These are phyloP conservation scores for Aotearoamyces nothofagi DNA, from an alignment of 2,329 filamentous ascomycete genomes.

Conservation along the genomic window DNA sequence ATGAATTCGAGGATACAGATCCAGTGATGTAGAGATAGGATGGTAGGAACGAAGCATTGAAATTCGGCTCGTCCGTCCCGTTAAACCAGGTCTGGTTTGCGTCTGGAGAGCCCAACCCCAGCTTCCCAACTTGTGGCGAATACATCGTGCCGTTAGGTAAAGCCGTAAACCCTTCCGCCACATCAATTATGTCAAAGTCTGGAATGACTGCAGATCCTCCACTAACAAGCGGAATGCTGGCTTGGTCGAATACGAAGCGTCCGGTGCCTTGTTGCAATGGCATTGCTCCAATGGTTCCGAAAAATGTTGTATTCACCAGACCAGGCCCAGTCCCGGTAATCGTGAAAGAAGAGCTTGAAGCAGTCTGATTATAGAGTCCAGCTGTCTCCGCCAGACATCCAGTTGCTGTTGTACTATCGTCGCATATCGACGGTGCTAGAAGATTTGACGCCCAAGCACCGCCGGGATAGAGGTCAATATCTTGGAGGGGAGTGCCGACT, in stretches of 20 bases:
- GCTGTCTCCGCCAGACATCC: not conserved
- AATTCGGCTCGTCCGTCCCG: slow-evolving; percentile 1
- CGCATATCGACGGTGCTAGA: slow-evolving; percentile 3
- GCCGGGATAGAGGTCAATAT: slow-evolving; percentile 8
- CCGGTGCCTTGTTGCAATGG: too few relatives aligned
- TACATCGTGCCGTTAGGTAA: slow-evolving; percentile 9
- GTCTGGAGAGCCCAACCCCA: slow-evolving; percentile 7
- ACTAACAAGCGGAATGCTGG: not conserved
- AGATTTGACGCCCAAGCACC: slow-evolving; percentile 6
- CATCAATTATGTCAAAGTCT: slow-evolving; percentile 7
- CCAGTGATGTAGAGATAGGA: slow-evolving; percentile 3
- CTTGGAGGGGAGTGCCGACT: slow-evolving; percentile 6
- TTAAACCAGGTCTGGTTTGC: slow-evolving; percentile 7
- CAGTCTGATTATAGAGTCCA: not conserved
- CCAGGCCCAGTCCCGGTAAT: not conserved
- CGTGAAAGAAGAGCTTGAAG: not conserved
- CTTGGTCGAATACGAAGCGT: too few relatives aligned
- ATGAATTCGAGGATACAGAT: slow-evolving; percentile 9
- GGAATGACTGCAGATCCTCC: not conserved
- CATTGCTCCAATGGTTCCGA: not conserved
- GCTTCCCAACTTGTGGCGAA: slow-evolving; percentile 6
- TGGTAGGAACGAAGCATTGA: slow-evolving; percentile 8
- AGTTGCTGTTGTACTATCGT: not conserved
- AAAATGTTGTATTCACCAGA: not conserved
- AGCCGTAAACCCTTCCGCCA: slow-evolving; percentile 1